Percentiles rank a stretch among this genome's conserved stretches.
Conservation (phyloP, 75 land plant genomes). For the Isoetes taiwanensis region DNA sequence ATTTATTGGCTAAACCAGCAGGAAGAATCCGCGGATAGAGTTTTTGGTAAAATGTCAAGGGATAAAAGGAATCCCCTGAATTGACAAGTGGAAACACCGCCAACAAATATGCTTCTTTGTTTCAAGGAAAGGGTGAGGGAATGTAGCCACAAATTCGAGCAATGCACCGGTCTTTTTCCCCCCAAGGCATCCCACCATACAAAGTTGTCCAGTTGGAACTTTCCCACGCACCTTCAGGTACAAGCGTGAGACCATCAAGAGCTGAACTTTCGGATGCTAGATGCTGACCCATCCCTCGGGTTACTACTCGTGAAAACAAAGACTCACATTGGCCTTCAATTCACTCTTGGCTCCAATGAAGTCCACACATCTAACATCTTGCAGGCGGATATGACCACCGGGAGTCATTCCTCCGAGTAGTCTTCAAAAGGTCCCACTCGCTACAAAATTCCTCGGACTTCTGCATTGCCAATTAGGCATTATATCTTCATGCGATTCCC, state of each 20-base stretch:
- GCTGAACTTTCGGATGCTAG: conserved; percentile 28
- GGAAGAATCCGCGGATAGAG: conserved; percentile 16
- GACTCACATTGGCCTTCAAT: conserved; percentile 23
- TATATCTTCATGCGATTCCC: too few relatives aligned
- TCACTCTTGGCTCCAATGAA: neutral
- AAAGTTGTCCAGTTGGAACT: conserved; percentile 39
- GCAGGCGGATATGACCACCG: too few relatives aligned
- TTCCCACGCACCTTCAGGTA: conserved; percentile 45
- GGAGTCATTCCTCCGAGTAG: too few relatives aligned
- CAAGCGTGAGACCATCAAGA: conserved; percentile 30
- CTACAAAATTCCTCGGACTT: too few relatives aligned
- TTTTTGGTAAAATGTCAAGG: conserved; percentile 29
- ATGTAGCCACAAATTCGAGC: conserved; percentile 37
- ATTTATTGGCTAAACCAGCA: neutral
- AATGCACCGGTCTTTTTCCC: conserved; percentile 17
- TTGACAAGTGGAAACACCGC: conserved; percentile 40
- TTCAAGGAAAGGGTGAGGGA: conserved; percentile 36
- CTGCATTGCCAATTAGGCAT: too few relatives aligned
- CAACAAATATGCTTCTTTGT: conserved; percentile 42
- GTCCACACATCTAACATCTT: conserved; percentile 31
- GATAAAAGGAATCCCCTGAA: conserved; percentile 33
- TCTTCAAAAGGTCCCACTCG: too few relatives aligned
- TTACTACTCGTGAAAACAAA: conserved; percentile 34
- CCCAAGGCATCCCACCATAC: conserved; percentile 63
- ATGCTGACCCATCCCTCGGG: conserved; percentile 11